These are phyloP conservation scores for Cicer cuneatum DNA, from an alignment of 306 rosid genomes.

Conservation along the genomic window DNA sequence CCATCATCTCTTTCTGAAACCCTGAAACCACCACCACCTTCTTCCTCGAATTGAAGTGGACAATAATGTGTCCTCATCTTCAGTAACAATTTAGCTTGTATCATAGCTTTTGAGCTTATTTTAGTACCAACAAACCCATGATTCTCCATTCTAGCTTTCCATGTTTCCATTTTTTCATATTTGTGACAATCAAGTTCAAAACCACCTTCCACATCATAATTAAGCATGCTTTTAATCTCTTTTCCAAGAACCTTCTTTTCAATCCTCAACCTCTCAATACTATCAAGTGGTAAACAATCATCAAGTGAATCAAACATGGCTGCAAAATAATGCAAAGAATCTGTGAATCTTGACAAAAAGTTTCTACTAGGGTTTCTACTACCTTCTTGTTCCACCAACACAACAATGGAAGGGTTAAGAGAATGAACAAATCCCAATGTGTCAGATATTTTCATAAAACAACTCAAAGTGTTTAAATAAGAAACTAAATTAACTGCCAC, in stretches of 20 bases:
- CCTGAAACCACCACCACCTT: constrained; percentile 67
- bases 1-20: constrained; percentile 80
- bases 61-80: constrained; percentile 77
- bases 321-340: constrained; percentile 69
- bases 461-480: constrained; percentile 54
- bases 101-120: constrained; percentile 67
- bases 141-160: constrained; percentile 74
- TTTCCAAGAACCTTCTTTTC: constrained; percentile 79
- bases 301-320: constrained; percentile 86
- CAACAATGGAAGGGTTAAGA: constrained; percentile 59
- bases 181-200: constrained; percentile 47
- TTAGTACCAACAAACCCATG: constrained; percentile 60
- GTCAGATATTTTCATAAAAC: constrained; percentile 57
- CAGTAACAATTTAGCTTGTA: constrained; percentile 74
- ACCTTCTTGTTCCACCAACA: constrained; percentile 76
- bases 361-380: constrained; percentile 44
- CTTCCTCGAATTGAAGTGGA: constrained; percentile 64
- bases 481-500: constrained; percentile 73
- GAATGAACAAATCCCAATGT: constrained; percentile 67
- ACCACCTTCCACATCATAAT: constrained; percentile 54
- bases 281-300: constrained; percentile 72
- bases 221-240: constrained; percentile 68
- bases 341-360: constrained; percentile 73
- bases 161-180: constrained; percentile 66
- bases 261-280: constrained; percentile 67